A percentile compares a stretch with the other conserved stretches of the same genome.
Evolutionary conservation across 1,139 yeast genomes (phyloP).

Genomic region (Yamadazyma pseudoaaseri): DNA sequence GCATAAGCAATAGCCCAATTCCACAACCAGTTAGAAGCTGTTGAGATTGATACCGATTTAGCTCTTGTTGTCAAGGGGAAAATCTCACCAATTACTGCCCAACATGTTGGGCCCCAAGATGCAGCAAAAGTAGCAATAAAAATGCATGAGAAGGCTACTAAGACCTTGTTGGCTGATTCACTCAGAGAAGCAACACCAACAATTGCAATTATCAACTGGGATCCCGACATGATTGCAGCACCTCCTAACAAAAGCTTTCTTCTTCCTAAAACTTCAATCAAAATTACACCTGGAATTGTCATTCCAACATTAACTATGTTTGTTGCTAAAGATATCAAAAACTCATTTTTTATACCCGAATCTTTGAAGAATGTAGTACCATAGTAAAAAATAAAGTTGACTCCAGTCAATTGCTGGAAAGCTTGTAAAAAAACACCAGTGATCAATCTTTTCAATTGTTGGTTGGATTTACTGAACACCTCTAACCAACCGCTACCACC

Average conservation of each 20-base stretch:
- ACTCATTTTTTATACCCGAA: constrained; percentile 46
- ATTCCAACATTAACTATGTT: constrained; percentile 37
- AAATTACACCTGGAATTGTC: constrained; percentile 37
- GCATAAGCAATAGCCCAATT: constrained; percentile 75
- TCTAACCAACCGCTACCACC: constrained; percentile 17
- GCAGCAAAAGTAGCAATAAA: constrained; percentile 80
- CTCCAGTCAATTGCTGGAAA: constrained; percentile 73
- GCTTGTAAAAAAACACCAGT: constrained; percentile 39
- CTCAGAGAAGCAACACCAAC: constrained; percentile 52
- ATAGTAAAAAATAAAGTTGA: constrained; percentile 68
- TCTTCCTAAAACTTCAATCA: constrained; percentile 37
- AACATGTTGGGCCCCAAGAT: constrained; percentile 84
- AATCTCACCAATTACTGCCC: constrained; percentile 74
- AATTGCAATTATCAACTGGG: constrained; percentile 66
- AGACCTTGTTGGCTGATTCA: constrained; percentile 50
- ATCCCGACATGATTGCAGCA: constrained; percentile 59
- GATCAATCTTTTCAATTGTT: constrained; percentile 33
- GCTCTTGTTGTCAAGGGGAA: constrained; percentile 79
- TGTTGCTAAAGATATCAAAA: constrained; percentile 34
- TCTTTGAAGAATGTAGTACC: constrained; percentile 64
- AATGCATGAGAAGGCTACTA: constrained; percentile 68
- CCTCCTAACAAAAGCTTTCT: constrained; percentile 46
- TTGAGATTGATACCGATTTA: constrained; percentile 73
- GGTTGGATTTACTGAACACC: constrained; percentile 32
- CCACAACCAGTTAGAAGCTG: constrained; percentile 76